A percentile compares a stretch with the other conserved stretches of the same genome.
Conservation (phyloP, 2,329 filamentous ascomycete species). For the Fusarium verticillioides region DNA sequence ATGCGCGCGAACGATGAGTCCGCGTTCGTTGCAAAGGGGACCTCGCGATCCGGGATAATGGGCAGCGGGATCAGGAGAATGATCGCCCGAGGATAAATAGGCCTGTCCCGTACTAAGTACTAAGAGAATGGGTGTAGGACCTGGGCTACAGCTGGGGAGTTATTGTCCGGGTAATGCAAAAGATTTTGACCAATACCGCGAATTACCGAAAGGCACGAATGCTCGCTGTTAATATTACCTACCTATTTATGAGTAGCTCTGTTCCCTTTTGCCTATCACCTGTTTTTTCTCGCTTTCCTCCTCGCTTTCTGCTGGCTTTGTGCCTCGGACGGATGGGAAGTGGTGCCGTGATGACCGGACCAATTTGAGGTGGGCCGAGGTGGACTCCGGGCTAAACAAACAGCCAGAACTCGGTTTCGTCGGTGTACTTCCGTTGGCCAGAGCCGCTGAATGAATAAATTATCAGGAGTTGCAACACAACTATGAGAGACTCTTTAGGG, state of each 20-base stretch:
- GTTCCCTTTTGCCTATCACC: slow-evolving; percentile 22
- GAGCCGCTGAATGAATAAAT: slow-evolving; percentile 17
- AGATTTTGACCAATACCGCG: slow-evolving; percentile 25
- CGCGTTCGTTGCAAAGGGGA: slow-evolving; percentile 26
- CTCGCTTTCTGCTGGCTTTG: slow-evolving; percentile 36
- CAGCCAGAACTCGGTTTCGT: slow-evolving; percentile 26
- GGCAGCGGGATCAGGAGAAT: slow-evolving; percentile 38
- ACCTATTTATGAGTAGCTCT: slow-evolving; percentile 23
- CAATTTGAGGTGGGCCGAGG: slow-evolving; percentile 36
- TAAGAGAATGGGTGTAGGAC: slow-evolving; percentile 16
- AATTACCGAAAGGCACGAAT: slow-evolving; percentile 18
- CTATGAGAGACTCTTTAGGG: neutral
- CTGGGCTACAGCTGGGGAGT: slow-evolving; percentile 4
- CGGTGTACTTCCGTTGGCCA: slow-evolving; percentile 29
- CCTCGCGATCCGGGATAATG: slow-evolving; percentile 40
- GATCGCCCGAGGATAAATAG: slow-evolving; percentile 39
- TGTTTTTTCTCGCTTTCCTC: slow-evolving; percentile 11
- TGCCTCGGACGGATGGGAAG: slow-evolving; percentile 38
- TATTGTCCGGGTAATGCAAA: slow-evolving; percentile 7
- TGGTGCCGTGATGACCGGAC: slow-evolving; percentile 30
- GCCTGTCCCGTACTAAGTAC: slow-evolving; percentile 21
- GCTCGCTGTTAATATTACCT: slow-evolving; percentile 3
- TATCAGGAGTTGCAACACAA: neutral
- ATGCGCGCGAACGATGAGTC: slow-evolving; percentile 28
- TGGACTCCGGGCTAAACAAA: slow-evolving; percentile 33